These are phyloP conservation scores for Lasiosphaeria hispida DNA, from an alignment of 495 filamentous ascomycete genomes.

Conservation along the genomic window DNA sequence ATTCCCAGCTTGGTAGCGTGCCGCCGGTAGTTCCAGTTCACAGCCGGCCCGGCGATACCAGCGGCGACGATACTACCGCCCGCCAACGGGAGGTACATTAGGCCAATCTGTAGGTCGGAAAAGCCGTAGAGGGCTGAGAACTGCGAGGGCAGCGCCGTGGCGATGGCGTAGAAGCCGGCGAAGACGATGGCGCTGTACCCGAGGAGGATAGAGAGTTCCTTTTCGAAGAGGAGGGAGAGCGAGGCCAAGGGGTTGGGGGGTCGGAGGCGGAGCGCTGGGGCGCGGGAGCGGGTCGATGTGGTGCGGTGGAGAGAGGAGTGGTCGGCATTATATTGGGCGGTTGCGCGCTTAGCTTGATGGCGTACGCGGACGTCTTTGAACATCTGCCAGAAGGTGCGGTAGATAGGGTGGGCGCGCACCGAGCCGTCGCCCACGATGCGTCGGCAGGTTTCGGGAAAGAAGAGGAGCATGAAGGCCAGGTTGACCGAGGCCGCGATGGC, in stretches of 20 bases:
- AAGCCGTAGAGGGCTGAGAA: conserved; percentile 55
- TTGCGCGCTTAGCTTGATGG: neutral
- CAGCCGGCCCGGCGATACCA: conserved; percentile 45
- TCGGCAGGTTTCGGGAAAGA: conserved; percentile 61
- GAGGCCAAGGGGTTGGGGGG: conserved; percentile 60
- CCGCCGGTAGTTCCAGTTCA: conserved; percentile 55
- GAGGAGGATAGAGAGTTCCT: conserved; percentile 59
- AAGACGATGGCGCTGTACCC: conserved; percentile 56
- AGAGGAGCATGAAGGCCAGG: conserved; percentile 41
- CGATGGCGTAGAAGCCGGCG: conserved; percentile 60
- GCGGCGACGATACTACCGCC: conserved; percentile 62
- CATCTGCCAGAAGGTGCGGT: conserved; percentile 39
- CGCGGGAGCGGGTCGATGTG: neutral
- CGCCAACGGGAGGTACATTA: conserved; percentile 56
- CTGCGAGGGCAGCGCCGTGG: conserved; percentile 47
- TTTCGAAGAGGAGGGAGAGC: conserved; percentile 57
- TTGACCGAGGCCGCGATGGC: conserved; percentile 48
- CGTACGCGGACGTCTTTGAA: conserved; percentile 24
- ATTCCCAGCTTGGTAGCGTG: conserved; percentile 42
- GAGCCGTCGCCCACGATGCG: conserved; percentile 66
- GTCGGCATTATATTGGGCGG: neutral
- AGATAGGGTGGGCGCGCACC: conserved; percentile 40
- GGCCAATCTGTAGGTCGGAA: conserved; percentile 56
- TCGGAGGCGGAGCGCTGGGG: neutral
- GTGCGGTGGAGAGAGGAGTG: neutral